Evolutionary conservation across 176 grass and related monocot species (phyloP).

Genomic region (Cenchrus fungigraminus): DNA sequence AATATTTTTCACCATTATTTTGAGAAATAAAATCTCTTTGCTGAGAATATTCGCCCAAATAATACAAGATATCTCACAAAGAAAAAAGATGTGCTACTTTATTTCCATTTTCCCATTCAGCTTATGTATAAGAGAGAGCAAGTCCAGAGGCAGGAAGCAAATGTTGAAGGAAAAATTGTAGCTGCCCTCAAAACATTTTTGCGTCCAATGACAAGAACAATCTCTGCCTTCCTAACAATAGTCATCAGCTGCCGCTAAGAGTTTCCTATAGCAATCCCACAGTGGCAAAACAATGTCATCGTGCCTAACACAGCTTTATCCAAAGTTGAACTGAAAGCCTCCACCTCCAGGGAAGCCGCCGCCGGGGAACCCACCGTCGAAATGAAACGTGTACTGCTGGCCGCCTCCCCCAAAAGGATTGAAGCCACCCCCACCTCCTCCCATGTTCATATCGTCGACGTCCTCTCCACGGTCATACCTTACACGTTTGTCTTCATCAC

Average conservation of each 20-base stretch:
- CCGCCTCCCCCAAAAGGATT: slow-evolving; percentile 73
- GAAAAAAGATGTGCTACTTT: not conserved
- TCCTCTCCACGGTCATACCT: slow-evolving; percentile 94
- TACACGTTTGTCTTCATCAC: slow-evolving; percentile 90
- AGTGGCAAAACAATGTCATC: not conserved
- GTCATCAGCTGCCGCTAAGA: slow-evolving; percentile 13
- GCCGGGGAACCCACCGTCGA: slow-evolving; percentile 69
- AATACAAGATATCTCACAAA: too few species aligned
- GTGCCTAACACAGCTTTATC: not conserved
- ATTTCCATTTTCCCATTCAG: slow-evolving; percentile 11
- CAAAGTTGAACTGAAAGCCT: slow-evolving; percentile 74
- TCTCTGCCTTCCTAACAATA: slow-evolving; percentile 34
- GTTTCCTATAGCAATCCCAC: slow-evolving; percentile 36
- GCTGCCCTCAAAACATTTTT: slow-evolving; percentile 20
- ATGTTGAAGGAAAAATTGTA: not conserved
- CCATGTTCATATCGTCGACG: slow-evolving; percentile 80
- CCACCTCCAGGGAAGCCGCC: slow-evolving; percentile 75
- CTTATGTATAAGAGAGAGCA: not conserved
- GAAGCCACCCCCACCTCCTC: slow-evolving; percentile 68
- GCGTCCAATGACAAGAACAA: not conserved
- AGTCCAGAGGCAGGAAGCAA: not conserved
- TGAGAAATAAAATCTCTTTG: too few species aligned
- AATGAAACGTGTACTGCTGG: slow-evolving; percentile 85
- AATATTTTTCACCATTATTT: too few species aligned
- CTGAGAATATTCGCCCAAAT: too few species aligned